Percentiles rank a stretch among this genome's conserved stretches.
phyloP scores from a whole-genome alignment of 106 monocot species.

The Acorus gramineus region DNA sequence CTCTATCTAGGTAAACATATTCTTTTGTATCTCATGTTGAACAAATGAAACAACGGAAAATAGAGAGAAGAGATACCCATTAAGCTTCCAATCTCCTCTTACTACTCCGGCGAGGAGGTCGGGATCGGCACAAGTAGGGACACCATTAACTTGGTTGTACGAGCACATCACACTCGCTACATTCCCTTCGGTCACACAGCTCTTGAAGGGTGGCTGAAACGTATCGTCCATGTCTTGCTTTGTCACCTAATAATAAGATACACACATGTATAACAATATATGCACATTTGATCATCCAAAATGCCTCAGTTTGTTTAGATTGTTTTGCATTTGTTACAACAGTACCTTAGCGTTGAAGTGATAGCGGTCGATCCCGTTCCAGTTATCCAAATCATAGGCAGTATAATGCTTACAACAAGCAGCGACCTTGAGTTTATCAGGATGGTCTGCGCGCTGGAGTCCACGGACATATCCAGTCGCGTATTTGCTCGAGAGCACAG shows the following conservation, averaged over 20 bases:
- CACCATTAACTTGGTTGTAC: conserved; percentile 86
- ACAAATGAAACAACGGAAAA: not conserved
- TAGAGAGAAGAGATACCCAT: conserved; percentile 21
- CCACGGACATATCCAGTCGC: conserved; percentile 64
- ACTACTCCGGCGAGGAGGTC: conserved; percentile 66
- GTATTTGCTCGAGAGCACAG: conserved; percentile 62
- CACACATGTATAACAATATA: not conserved
- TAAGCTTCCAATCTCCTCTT: conserved; percentile 92
- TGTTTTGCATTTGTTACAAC: not conserved
- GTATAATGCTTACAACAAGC: conserved; percentile 99
- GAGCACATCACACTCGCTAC: conserved; percentile 99
- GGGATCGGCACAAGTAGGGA: conserved; percentile 81
- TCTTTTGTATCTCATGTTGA: too few species aligned
- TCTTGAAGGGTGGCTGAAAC: conserved; percentile 92
- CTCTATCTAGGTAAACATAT: too few species aligned
- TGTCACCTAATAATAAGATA: conserved; percentile 39
- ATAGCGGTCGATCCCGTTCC: conserved; percentile 81
- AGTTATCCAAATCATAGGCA: conserved; percentile 90
- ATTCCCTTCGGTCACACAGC: conserved; percentile 84
- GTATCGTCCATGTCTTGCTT: conserved; percentile 95
- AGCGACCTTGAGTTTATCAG: conserved; percentile 65
- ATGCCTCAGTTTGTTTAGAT: not conserved
- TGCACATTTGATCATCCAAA: not conserved
- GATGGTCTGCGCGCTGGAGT: conserved; percentile 44
- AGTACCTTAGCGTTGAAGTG: conserved; percentile 85